Evolutionary conservation across 495 filamentous ascomycete species (phyloP).

Genomic region (Talaromyces stipitatus): DNA sequence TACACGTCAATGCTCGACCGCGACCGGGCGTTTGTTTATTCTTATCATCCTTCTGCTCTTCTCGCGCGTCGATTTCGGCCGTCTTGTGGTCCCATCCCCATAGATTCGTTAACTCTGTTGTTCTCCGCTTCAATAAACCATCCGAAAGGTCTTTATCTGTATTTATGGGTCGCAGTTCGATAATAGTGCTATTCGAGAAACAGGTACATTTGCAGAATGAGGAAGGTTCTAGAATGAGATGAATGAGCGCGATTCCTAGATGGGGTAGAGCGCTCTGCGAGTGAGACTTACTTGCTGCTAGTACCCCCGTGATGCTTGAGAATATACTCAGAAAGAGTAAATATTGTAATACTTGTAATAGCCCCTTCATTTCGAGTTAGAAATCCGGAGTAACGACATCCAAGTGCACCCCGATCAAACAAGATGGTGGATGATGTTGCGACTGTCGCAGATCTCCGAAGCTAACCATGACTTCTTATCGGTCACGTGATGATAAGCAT

Average conservation of each 20-base stretch:
- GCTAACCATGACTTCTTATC: not conserved
- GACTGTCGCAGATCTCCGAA: not conserved
- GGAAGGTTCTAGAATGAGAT: constrained; percentile 40
- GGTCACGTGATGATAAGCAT: not conserved
- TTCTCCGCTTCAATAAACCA: constrained; percentile 7
- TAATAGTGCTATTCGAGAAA: constrained; percentile 85
- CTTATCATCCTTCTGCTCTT: constrained; percentile 8
- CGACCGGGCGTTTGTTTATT: constrained; percentile 15
- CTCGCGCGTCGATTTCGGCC: not conserved
- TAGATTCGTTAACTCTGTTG: not conserved
- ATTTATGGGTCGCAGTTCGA: constrained; percentile 47
- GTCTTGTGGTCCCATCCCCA: not conserved
- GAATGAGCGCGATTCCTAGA: not conserved
- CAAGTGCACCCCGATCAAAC: not conserved
- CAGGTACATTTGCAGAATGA: constrained; percentile 99
- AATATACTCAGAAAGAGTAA: not conserved
- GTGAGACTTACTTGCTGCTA: constrained; percentile 3
- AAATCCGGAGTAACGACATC: not conserved
- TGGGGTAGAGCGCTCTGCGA: not conserved
- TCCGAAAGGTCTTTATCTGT: constrained; percentile 17
- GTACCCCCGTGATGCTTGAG: not conserved
- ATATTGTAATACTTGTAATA: not conserved
- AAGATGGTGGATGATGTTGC: not conserved
- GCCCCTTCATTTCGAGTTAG: not conserved
- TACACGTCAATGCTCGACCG: constrained; percentile 51